Conservation (phyloP, 306 rosid genomes). For the Sophora flavescens region DNA sequence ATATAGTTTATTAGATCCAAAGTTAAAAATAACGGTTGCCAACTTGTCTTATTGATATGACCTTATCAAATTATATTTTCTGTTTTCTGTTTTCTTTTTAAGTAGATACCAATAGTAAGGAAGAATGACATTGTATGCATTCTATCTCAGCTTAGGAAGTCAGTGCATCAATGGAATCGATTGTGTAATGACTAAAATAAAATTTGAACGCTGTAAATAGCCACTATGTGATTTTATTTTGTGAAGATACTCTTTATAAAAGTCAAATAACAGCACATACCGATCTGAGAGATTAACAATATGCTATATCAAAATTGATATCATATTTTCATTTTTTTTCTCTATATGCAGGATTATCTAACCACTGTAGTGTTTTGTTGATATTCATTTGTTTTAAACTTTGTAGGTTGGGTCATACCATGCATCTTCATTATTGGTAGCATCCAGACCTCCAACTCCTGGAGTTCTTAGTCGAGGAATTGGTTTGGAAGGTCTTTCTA, state of each 20-base stretch:
- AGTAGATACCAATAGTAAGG: neutral
- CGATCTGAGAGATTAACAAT: constrained; percentile 25
- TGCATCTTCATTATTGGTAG: constrained; percentile 94
- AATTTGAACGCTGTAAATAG: constrained; percentile 9
- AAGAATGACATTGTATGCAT: constrained; percentile 1
- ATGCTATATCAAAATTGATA: constrained; percentile 16
- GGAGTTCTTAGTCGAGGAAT: constrained; percentile 97
- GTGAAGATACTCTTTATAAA: constrained; percentile 1
- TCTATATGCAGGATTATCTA: constrained; percentile 34
- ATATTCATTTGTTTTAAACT: constrained; percentile 53
- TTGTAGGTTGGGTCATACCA: constrained; percentile 95
- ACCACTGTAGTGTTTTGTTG: constrained; percentile 33
- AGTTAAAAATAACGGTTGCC: constrained; percentile 9
- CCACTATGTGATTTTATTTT: constrained; percentile 19
- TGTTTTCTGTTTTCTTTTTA: neutral
- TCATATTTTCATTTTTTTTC: constrained; percentile 2
- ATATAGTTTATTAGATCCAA: constrained; percentile 29
- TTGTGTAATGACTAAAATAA: neutral
- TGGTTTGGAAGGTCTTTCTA: constrained; percentile 92
- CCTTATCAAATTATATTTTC: constrained; percentile 4
- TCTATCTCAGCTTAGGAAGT: constrained; percentile 2
- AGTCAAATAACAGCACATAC: constrained; percentile 20
- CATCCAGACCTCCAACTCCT: constrained; percentile 96
- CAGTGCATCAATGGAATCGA: neutral
- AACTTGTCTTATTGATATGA: neutral